Evolutionary conservation across 345 rosid species (phyloP), one percentile per base, ranked within the genome.

Genomic region (Ailanthus altissimus): DNA sequence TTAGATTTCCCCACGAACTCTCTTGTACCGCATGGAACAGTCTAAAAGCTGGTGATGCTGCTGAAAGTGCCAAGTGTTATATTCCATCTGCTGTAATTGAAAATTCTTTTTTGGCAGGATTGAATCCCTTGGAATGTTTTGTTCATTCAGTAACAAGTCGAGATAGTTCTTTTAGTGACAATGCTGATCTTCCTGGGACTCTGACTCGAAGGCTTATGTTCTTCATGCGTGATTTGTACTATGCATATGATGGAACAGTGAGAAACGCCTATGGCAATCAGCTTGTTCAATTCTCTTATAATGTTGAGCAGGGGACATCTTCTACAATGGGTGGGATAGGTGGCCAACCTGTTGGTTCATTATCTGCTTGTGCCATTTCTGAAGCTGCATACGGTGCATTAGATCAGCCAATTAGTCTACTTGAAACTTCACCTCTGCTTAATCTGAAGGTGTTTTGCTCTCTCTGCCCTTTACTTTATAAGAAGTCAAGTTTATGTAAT

Each of bases 301-400:
- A 75, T 77, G 66, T 70, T 75, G 87, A 85, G 74, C 72, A 70
- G 14, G 77, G 60, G 21, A 56, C 18, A 25, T 65, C 66, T 73
- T 46, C 64, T 59, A 16, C 78, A 68, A 26, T 16, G 49, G 84
- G 83, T 63, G 88, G 70, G 36, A 78, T 83, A 23, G 94, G 89
- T 8, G 97, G 94, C 62, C 86, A 88, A 67, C 90, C 97, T 66
- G 92, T 92, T 8, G 99, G 99, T 16, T 84, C 98, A 49, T 75
- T 88, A 40, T 87, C 97, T 45, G 97, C 97, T 78, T 93, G 94
- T 82, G 92, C 99, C 36, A 71, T 96, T 56, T 85, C 97, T 3
- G 99, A 96, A 85, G 97, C 98, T 47, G 98, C 99, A 38, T 96
- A 96, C 77, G 90, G 99, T 79, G 97, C 99, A 51, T 80, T 96